Base-by-base conservation (phyloP, 805 yeast genomes). In the Myxozyma melibiosi region DNA sequence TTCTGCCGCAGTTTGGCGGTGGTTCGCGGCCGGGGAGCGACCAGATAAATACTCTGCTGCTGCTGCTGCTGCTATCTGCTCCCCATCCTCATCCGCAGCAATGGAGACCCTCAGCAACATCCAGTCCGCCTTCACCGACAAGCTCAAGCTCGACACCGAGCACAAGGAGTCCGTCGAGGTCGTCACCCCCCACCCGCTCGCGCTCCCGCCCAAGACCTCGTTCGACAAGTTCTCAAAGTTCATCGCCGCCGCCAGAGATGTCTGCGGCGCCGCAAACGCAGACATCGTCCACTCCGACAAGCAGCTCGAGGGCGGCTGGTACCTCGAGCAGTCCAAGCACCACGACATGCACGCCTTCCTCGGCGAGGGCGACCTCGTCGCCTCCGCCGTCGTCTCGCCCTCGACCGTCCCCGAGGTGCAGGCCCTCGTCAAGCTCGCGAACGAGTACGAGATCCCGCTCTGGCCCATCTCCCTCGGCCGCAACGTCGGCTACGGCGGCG, bases 401-500 rank as follows among this genome's bases (percentile, higher is more conserved):
- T 33, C 35, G 3, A 14, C 41, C 20, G 54, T 50, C 7, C 47
- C 47, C 2, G 42, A 50, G 24, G 39, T 50, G 2, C 54, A 50
- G 31, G 47, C 25, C 14, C n/a, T 50, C 16, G 54, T 50, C 9
- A 18, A 25, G 4, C 46, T 50, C 13, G 47, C 48, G 2, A 50
- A 50, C 28, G 30, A 31, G 27, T 50, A 25, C 22, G 22, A 41
- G 31, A 42, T 48, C 18, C 52, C 52, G 8, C 45, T 48, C 37
- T 48, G 45, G 44, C 52, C 52, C 1, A 30, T 48, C 38, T 48
- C 52, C n/a, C 38, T 48, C 31, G 52, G 52, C 9, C 44, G 52
- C 14, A 48, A 48, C 27, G 24, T 48, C 9, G 52, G 52, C 33
- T 48, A 48, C 45, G 52, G 52, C 28, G 52, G 52, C 20, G 52